Evolutionary conservation across 108 stramenopile species (phyloP).

Genomic region (Parietichytrium sp.): DNA sequence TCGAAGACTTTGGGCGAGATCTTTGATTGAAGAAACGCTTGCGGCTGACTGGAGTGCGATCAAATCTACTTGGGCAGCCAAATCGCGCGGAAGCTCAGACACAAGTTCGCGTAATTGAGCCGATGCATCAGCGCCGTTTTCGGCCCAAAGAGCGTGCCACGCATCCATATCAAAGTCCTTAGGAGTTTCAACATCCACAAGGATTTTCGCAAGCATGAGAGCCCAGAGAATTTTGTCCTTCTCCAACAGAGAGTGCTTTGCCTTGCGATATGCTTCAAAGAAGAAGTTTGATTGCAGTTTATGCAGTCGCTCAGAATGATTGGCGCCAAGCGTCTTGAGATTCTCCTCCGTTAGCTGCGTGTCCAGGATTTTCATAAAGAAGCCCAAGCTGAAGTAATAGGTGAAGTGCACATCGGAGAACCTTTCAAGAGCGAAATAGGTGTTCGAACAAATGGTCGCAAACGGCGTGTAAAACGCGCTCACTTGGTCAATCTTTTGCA

Average conservation of each 20-base stretch:
- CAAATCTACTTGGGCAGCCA: neutral
- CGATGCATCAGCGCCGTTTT: neutral
- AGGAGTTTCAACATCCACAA: neutral
- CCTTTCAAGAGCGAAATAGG: slow-evolving; percentile 52
- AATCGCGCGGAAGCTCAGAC: neutral
- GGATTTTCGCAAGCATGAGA: neutral
- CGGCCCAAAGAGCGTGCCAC: neutral
- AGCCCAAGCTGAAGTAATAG: slow-evolving; percentile 52
- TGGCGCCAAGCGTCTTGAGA: neutral
- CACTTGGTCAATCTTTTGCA: slow-evolving; percentile 78
- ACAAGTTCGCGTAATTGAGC: too few relatives aligned
- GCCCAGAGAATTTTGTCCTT: neutral
- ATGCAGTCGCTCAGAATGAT: neutral
- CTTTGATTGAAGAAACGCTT: neutral
- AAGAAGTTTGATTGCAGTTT: neutral
- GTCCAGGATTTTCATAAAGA: neutral
- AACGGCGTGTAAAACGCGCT: slow-evolving; percentile 82
- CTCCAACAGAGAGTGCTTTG: neutral
- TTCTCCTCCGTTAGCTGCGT: neutral
- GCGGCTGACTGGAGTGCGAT: neutral
- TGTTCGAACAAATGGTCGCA: slow-evolving; percentile 70
- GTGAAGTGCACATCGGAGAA: slow-evolving; percentile 48
- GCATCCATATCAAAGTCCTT: neutral
- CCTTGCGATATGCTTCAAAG: neutral
- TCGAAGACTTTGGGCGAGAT: neutral